A percentile compares a stretch with the other conserved stretches of the same genome.
phyloP scores from a whole-genome alignment of 331 rosid species.

The Rosa hybrid region DNA sequence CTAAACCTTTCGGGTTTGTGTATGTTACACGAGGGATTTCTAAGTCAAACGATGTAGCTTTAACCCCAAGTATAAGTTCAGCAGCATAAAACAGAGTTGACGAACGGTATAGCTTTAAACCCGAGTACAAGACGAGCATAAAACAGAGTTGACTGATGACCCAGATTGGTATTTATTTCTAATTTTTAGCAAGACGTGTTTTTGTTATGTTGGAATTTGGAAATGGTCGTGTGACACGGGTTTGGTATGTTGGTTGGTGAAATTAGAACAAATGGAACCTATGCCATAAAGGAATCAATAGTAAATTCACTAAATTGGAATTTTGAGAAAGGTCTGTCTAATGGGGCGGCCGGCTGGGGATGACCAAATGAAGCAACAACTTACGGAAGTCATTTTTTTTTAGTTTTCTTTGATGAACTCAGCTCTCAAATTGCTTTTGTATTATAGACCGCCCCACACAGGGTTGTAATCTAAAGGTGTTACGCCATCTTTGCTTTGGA shows the following conservation, averaged over 20 bases:
- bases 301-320: not conserved
- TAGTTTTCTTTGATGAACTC: not conserved
- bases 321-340: not conserved
- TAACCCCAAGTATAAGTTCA: not conserved
- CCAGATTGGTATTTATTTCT: not conserved
- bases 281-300: not conserved
- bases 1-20: not conserved
- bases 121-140: not conserved
- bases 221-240: not conserved
- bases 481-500: not conserved
- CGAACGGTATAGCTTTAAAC: not conserved
- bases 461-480: not conserved
- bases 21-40: not conserved
- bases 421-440: not conserved
- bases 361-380: not conserved
- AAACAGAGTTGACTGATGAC: not conserved
- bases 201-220: not conserved
- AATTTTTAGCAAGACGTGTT: not conserved
- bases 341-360: not conserved
- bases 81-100: not conserved
- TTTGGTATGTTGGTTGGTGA: not conserved
- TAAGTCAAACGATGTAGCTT: not conserved
- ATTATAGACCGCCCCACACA: not conserved
- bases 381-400: not conserved
- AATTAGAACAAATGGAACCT: not conserved